A percentile compares a stretch with the other conserved stretches of the same genome.
phyloP scores from a whole-genome alignment of 2,329 filamentous ascomycete species.

The Pseudophaeomoniella oleicola region DNA sequence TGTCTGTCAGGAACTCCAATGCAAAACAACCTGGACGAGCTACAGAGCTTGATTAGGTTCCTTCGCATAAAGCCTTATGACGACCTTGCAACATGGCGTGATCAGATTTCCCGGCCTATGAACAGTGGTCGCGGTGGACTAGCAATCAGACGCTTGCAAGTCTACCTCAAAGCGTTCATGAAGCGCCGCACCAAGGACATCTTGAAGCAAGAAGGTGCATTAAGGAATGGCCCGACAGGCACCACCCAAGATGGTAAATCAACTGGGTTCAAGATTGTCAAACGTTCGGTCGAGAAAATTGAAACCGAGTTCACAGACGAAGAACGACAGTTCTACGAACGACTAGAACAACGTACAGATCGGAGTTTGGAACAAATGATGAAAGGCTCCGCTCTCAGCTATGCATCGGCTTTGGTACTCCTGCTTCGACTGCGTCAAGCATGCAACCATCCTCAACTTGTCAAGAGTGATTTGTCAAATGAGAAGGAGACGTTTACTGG shows the following conservation, averaged over 20 bases:
- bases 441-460: constrained; percentile 84
- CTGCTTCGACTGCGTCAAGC: constrained; percentile 83
- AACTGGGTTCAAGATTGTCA: constrained; percentile 75
- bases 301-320: constrained; percentile 62
- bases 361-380: constrained; percentile 81
- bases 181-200: constrained; percentile 96
- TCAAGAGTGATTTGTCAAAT: constrained; percentile 69
- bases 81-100: constrained; percentile 73
- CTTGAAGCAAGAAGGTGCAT: constrained; percentile 71
- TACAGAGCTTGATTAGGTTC: constrained; percentile 88
- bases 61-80: constrained; percentile 84
- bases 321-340: constrained; percentile 74
- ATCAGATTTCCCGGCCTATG: constrained; percentile 78
- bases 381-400: constrained; percentile 63
- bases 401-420: constrained; percentile 84
- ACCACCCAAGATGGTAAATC: constrained; percentile 37
- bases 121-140: constrained; percentile 80
- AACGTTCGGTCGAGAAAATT: constrained; percentile 73
- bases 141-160: constrained; percentile 73
- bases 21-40: constrained; percentile 94
- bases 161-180: constrained; percentile 86
- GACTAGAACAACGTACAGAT: constrained; percentile 71
- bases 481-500: constrained; percentile 74
- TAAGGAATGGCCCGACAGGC: constrained; percentile 53
- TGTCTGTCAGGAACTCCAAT: constrained; percentile 92